Conservation (phyloP, 768 basidiomycete genomes). For the Termitomyces sp. region DNA sequence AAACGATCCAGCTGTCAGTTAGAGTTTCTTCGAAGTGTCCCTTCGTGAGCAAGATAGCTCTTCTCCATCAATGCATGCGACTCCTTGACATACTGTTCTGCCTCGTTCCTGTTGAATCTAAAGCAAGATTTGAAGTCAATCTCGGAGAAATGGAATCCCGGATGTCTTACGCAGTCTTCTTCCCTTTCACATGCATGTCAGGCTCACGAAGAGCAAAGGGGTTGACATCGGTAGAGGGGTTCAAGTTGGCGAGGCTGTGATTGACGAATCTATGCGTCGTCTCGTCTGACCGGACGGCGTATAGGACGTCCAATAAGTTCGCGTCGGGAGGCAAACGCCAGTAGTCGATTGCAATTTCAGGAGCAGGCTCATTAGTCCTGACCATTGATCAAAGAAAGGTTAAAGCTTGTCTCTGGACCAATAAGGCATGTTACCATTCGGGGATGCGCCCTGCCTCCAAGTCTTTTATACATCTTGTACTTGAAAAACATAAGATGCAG, state of each 20-base stretch:
- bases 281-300: conserved; percentile 91
- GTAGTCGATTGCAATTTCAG: conserved; percentile 90
- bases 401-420: neutral
- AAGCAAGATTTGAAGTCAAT: conserved; percentile 7
- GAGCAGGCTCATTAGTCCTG: conserved; percentile 69
- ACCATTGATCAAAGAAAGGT: neutral
- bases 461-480: conserved; percentile 79
- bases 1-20: neutral
- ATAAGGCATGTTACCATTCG: conserved; percentile 53
- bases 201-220: conserved; percentile 89
- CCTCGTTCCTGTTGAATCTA: conserved; percentile 66
- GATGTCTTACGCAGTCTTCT: conserved; percentile 56
- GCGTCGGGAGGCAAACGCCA: conserved; percentile 77
- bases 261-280: conserved; percentile 93
- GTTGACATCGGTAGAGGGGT: conserved; percentile 74
- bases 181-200: conserved; percentile 79
- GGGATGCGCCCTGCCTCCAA: conserved; percentile 78
- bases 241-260: conserved; percentile 87
- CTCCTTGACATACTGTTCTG: conserved; percentile 57
- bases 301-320: conserved; percentile 82
- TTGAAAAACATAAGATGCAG: conserved; percentile 18
- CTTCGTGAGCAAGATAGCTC: conserved; percentile 4
- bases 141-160: neutral
- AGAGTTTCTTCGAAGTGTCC: conserved; percentile 1
- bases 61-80: conserved; percentile 50